These are phyloP conservation scores for Exophiala dermatitidis DNA, from an alignment of 2,329 filamentous ascomycete species.

Conservation along the genomic window DNA sequence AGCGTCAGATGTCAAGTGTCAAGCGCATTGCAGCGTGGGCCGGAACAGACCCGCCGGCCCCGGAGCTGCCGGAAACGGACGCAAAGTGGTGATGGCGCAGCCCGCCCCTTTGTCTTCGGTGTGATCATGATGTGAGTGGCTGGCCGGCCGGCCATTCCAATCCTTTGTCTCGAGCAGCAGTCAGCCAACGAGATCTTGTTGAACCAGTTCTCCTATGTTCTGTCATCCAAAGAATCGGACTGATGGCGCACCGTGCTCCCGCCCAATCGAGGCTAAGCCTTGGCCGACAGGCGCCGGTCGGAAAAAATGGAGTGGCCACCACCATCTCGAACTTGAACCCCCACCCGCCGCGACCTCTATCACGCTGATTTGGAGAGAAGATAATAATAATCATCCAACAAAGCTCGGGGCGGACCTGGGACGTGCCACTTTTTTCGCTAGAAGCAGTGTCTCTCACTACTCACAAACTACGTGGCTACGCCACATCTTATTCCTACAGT, in stretches of 20 bases:
- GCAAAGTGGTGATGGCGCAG: background rate
- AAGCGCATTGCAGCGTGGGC: too few relatives aligned
- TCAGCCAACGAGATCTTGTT: background rate
- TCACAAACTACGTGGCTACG: background rate
- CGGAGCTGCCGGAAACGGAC: background rate
- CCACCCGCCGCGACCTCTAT: too few relatives aligned
- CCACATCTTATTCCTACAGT: background rate
- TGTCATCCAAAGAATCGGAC: background rate
- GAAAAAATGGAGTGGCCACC: background rate
- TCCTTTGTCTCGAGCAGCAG: background rate
- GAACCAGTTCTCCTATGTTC: background rate
- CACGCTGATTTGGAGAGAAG: too few relatives aligned
- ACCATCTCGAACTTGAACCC: too few relatives aligned
- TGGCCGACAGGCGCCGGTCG: background rate
- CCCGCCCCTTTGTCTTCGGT: background rate
- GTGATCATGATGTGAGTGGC: background rate
- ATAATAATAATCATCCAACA: background rate
- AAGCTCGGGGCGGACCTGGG: background rate
- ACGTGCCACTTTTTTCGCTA: background rate
- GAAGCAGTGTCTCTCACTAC: background rate
- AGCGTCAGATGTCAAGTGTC: too few relatives aligned
- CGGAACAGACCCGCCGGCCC: background rate
- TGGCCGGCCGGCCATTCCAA: background rate
- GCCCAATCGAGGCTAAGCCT: background rate
- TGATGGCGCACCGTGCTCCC: background rate